These are phyloP conservation scores for Pythium insidiosum DNA, from an alignment of 352 stramenopile genomes.

Conservation along the genomic window DNA sequence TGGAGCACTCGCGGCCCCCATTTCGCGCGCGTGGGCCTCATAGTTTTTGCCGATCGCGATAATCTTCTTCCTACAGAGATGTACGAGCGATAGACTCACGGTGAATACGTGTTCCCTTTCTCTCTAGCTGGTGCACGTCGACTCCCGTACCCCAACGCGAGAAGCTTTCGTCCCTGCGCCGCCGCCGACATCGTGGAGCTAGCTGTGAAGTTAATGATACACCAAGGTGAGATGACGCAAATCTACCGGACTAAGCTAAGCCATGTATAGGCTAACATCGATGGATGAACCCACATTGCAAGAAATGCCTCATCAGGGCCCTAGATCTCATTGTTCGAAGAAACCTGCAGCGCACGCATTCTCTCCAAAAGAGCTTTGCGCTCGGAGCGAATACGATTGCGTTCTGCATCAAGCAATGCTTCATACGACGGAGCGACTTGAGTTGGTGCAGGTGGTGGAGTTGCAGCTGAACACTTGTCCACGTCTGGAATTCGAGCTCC, in stretches of 20 bases:
- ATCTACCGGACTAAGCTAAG: too few relatives aligned
- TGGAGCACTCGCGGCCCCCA: conserved; percentile 49
- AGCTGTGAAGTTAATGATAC: too few relatives aligned
- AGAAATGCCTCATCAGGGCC: too few relatives aligned
- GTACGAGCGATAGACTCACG: neutral
- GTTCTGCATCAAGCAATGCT: conserved; percentile 30
- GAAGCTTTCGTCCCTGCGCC: too few relatives aligned
- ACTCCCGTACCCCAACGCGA: too few relatives aligned
- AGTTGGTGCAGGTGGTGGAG: neutral
- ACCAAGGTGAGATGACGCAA: too few relatives aligned
- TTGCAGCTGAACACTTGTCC: neutral
- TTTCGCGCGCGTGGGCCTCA: conserved; percentile 71
- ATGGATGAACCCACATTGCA: too few relatives aligned
- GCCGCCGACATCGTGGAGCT: too few relatives aligned
- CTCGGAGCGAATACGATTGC: conserved; percentile 30
- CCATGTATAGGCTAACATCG: too few relatives aligned
- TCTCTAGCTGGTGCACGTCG: too few relatives aligned
- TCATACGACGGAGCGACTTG: conserved; percentile 15
- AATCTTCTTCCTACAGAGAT: conserved; percentile 58
- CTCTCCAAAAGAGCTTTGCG: conserved; percentile 43
- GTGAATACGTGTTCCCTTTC: too few relatives aligned
- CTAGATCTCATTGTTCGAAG: too few relatives aligned
- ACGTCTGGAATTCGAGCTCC: neutral
- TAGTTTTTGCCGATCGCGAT: conserved; percentile 84
- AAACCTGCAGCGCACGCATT: conserved; percentile 32